Conservation (phyloP, 1,284 basidiomycete genomes). For the Puccinia novopanici region DNA sequence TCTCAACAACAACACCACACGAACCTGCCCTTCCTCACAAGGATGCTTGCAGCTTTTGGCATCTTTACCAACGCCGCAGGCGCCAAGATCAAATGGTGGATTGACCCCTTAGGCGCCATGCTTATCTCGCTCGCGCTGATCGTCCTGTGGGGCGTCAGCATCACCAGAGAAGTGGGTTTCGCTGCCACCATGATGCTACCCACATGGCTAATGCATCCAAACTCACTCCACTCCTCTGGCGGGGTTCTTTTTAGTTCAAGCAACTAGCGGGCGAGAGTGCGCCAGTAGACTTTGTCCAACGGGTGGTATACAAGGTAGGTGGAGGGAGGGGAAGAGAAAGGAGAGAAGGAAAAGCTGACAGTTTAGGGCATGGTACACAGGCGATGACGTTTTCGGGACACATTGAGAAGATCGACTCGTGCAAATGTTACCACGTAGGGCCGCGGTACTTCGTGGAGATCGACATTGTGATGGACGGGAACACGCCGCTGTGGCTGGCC, state of each 20-base stretch:
- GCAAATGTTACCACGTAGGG: slow-evolving; percentile 58
- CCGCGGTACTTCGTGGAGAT: slow-evolving; percentile 89
- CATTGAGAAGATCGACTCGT: slow-evolving; percentile 81
- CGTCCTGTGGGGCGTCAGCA: slow-evolving; percentile 67
- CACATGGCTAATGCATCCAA: too few relatives aligned
- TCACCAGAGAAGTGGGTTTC: slow-evolving; percentile 40
- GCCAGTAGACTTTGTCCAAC: slow-evolving; percentile 81
- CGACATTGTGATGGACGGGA: slow-evolving; percentile 87
- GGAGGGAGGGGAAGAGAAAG: neutral
- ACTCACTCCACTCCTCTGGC: neutral
- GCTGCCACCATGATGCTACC: neutral
- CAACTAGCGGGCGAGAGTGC: slow-evolving; percentile 88
- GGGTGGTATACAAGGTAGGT: slow-evolving; percentile 80
- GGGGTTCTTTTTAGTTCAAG: slow-evolving; percentile 68
- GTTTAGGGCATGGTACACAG: slow-evolving; percentile 1
- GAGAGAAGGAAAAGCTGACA: neutral
- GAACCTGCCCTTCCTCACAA: neutral
- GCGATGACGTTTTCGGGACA: slow-evolving; percentile 74
- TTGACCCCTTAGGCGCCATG: slow-evolving; percentile 63
- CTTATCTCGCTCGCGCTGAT: slow-evolving; percentile 75
- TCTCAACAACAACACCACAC: neutral
- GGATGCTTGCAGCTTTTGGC: neutral
- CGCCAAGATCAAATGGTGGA: slow-evolving; percentile 76
- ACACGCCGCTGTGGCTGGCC: slow-evolving; percentile 84
- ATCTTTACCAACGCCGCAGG: slow-evolving; percentile 66